Base-by-base conservation (phyloP, 2,329 filamentous ascomycete genomes). In the Ophiocordyceps sinensis region DNA sequence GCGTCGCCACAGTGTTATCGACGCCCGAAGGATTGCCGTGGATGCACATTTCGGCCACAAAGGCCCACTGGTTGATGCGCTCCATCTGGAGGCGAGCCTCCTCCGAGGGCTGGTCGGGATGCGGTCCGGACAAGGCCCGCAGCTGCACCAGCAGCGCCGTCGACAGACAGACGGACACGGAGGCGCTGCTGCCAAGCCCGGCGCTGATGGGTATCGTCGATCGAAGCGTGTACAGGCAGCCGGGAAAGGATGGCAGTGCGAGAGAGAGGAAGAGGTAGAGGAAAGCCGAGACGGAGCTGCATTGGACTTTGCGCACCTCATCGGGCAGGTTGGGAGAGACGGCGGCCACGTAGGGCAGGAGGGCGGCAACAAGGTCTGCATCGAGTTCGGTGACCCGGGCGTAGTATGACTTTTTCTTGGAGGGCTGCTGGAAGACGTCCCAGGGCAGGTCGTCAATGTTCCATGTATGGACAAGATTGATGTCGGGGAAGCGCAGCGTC, bases 11-110 rank as follows among this genome's bases (percentile, higher is more conserved):
- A 3, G 91, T 98, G 61, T 98, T 98, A 63, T 98, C 91, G 36
- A 98, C 85, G 0, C 91, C 91, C 0, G 86, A 94, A 1, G 91
- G 91, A 55, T 94, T 96, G 31, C 89, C 91, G 57, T 98, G 91
- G 47, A 96, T 95, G 62, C 87, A 91, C 77, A 96, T 83, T 60
- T 98, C 91, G 21, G 83, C 83, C 1, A 98, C 91, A 60, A 95
- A 96, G 0, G 91, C 88, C 91, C 93, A 98, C 46, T 84, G 76
- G 61, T 98, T 98, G 64, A 98, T 95, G 47, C 89, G 79, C 64
- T 96, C 88, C 28, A 96, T 74, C 58, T 98, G 89, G 36, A 87
- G 63, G 44, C 84, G 79, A n/a, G 85, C 85, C 63, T 98, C 91
- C 41, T 86, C 79, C 1, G 78, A 64, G 4, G 87, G 85, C 60